Conservation (phyloP, 352 stramenopile species). For the Lagenidium sp. region DNA sequence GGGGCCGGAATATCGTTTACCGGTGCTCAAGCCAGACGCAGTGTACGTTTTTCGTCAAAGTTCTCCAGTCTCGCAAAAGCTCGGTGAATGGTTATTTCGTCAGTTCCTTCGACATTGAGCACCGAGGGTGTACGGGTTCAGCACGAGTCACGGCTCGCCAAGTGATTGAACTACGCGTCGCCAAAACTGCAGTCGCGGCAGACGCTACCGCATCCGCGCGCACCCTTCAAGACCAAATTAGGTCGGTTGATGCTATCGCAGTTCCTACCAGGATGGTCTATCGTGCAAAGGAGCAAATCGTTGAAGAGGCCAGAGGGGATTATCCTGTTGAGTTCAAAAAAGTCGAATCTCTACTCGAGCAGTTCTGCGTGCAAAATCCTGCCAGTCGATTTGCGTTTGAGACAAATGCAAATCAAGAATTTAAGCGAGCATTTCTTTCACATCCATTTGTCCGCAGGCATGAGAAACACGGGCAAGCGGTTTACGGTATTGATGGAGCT, state of each 20-base stretch:
- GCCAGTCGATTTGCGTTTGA: constrained; percentile 18
- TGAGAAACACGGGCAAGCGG: constrained; percentile 15
- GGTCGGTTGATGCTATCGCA: constrained; percentile 22
- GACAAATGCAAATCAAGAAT: constrained; percentile 19
- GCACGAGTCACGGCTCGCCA: constrained; percentile 27
- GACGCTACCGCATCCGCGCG: constrained; percentile 23
- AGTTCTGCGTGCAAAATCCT: constrained; percentile 32
- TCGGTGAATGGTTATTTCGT: constrained; percentile 20
- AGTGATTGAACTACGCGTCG: constrained; percentile 11
- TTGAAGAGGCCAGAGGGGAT: constrained; percentile 18
- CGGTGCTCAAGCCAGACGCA: constrained; percentile 29
- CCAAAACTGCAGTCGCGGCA: constrained; percentile 15
- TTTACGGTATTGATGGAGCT: constrained; percentile 22
- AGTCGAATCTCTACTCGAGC: constrained; percentile 32
- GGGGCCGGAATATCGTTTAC: constrained; percentile 41
- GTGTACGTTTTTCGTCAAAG: constrained; percentile 31
- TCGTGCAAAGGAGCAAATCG: constrained; percentile 20
- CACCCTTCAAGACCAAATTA: constrained; percentile 20
- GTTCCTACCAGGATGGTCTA: constrained; percentile 32
- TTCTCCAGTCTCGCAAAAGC: constrained; percentile 20
- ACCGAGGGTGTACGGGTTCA: constrained; percentile 23
- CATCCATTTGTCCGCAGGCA: constrained; percentile 23
- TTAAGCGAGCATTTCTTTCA: constrained; percentile 36
- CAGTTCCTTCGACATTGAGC: constrained; percentile 23
- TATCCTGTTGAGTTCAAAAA: constrained; percentile 30